Percentiles rank a stretch among this genome's conserved stretches.
Conservation (phyloP, 768 basidiomycete genomes). For the Mycena belliarum region DNA sequence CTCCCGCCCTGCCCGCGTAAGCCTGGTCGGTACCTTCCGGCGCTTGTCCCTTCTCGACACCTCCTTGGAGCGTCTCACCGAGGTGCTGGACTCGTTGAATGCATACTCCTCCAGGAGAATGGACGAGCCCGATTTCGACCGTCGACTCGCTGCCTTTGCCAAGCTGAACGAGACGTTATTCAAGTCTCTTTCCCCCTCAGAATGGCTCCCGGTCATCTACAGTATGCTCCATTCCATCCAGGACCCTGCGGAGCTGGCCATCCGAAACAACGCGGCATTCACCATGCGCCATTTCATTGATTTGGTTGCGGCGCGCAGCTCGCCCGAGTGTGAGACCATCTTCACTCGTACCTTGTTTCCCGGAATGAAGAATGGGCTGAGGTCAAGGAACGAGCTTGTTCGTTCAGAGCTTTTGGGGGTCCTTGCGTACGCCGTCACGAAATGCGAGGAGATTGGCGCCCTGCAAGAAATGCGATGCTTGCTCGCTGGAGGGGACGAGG, state of each 20-base stretch:
- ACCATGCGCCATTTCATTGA: slow-evolving; percentile 80
- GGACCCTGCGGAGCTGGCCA: slow-evolving; percentile 84
- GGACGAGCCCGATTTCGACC: slow-evolving; percentile 93
- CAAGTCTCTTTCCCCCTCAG: slow-evolving; percentile 45
- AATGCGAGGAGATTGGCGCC: slow-evolving; percentile 55
- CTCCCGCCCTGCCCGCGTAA: slow-evolving; percentile 67
- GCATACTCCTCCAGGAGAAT: slow-evolving; percentile 80
- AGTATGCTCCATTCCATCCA: slow-evolving; percentile 86
- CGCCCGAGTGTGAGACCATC: slow-evolving; percentile 48
- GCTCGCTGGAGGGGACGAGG: slow-evolving; percentile 85
- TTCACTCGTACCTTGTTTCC: slow-evolving; percentile 73
- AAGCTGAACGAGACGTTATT: slow-evolving; percentile 69
- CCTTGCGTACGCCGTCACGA: slow-evolving; percentile 70
- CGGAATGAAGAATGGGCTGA: slow-evolving; percentile 76
- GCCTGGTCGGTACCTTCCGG: slow-evolving; percentile 67
- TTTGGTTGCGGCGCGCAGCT: slow-evolving; percentile 42
- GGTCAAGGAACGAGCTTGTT: slow-evolving; percentile 83
- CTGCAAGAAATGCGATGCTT: slow-evolving; percentile 82
- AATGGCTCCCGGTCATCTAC: slow-evolving; percentile 85
- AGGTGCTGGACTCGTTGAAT: slow-evolving; percentile 71
- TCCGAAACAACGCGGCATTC: slow-evolving; percentile 79
- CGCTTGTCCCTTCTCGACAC: slow-evolving; percentile 46
- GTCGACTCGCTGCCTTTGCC: slow-evolving; percentile 75
- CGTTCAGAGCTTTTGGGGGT: slow-evolving; percentile 82
- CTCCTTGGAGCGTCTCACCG: slow-evolving; percentile 48